Base-by-base conservation (phyloP, 2,329 filamentous ascomycete species). In the Tympanopsis confertula region DNA sequence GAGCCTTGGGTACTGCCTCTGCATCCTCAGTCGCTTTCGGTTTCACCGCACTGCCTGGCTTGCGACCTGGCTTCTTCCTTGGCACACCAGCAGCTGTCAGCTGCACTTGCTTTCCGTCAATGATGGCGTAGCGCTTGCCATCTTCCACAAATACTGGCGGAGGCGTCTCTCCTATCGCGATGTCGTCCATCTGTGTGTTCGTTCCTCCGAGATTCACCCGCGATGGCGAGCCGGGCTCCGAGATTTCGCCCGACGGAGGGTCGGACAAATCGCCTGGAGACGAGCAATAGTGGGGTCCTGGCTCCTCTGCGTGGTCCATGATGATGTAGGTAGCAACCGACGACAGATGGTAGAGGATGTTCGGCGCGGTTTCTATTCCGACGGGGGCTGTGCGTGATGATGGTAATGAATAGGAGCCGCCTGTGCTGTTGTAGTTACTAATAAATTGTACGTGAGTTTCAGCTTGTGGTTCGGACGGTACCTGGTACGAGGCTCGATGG, bases 21-120 rank as follows among this genome's bases (percentile, higher is more conserved):
- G 39, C 51, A 52, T 40, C 59, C 41, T 59, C 55, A 37, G 56
- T 52, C 38, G 51, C 51, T 52, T 62, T 65, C 40, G 57, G 55
- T 47, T 68, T 70, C 36, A 67, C 55, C 39, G 59, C 68, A 42
- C 62, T 72, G 50, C 68, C 82, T 49, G 76, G 74, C 51, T 81
- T 81, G 36, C 76, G 69, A 17, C 74, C 75, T 15, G 75, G 74
- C 58, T 80, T 81, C 57, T 78, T 78, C 4, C 74, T 59, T 1
- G 73, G 71, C 5, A 74, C 50, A 10, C 73, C 73, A 37, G 72
- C 71, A 19, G 72, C 71, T 0, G 71, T 77, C 38, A 77, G 56
- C 43, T 62, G 65, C 19, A 69, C 65, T 46, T 55, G 56, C 48
- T 59, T 45, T 44, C n/a, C n/a, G n/a, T n/a, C n/a, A n/a, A n/a